A percentile compares a stretch with the other conserved stretches of the same genome.
Evolutionary conservation across 1,284 basidiomycete species (phyloP).

Genomic region (Marasmius sp.): DNA sequence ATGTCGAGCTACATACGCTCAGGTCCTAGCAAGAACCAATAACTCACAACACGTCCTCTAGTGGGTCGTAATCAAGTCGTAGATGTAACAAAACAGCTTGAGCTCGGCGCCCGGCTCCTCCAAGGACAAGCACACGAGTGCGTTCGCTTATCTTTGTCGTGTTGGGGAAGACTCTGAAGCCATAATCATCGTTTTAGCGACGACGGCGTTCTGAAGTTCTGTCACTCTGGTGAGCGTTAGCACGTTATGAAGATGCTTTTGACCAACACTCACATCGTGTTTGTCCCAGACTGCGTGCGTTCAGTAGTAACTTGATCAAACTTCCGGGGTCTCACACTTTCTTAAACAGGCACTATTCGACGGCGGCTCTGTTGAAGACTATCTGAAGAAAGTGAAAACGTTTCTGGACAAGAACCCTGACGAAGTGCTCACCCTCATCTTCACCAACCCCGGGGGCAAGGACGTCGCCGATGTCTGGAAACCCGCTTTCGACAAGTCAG

Average conservation of each 20-base stretch:
- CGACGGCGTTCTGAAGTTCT: slow-evolving; percentile 55
- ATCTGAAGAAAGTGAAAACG: slow-evolving; percentile 59
- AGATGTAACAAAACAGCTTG: slow-evolving; percentile 57
- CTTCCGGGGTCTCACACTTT: neutral
- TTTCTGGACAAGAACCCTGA: slow-evolving; percentile 73
- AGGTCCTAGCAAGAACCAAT: neutral
- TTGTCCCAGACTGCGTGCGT: slow-evolving; percentile 22
- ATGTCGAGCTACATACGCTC: slow-evolving; percentile 18
- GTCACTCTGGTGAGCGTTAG: slow-evolving; percentile 53
- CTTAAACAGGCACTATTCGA: slow-evolving; percentile 49
- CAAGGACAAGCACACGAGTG: slow-evolving; percentile 71
- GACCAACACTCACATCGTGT: neutral
- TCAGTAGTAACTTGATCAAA: neutral
- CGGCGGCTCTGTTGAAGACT: slow-evolving; percentile 60
- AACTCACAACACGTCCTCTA: slow-evolving; percentile 17
- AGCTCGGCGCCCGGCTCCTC: slow-evolving; percentile 68
- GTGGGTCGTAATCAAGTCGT: slow-evolving; percentile 61
- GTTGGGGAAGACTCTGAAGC: neutral
- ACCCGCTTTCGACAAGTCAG: slow-evolving; percentile 56
- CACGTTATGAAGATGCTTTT: neutral
- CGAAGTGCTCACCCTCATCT: slow-evolving; percentile 71
- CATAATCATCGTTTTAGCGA: slow-evolving; percentile 21
- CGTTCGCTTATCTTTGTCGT: slow-evolving; percentile 1
- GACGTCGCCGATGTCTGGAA: slow-evolving; percentile 50
- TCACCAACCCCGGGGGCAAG: slow-evolving; percentile 69